These are phyloP conservation scores for Citrus maxima DNA, from an alignment of 345 rosid species.

Conservation along the genomic window DNA sequence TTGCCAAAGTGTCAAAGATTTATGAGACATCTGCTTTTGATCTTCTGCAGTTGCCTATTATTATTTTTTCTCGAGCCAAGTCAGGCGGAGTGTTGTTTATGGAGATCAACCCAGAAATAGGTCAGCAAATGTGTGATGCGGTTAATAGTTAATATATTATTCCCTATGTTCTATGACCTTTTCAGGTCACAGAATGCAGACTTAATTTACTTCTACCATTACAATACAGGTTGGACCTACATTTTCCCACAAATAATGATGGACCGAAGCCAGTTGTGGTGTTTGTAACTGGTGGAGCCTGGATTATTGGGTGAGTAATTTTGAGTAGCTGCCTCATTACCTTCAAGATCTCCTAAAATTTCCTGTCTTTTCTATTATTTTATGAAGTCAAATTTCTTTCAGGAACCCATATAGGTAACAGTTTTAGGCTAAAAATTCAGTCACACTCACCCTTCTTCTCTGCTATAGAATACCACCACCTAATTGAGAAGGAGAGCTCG, in stretches of 20 bases:
- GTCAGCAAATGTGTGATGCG: conserved; percentile 26
- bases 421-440: background rate
- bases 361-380: background rate
- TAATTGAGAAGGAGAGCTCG: background rate
- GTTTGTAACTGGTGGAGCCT: conserved; percentile 96
- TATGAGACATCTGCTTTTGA: background rate
- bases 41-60: conserved; percentile 73
- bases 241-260: conserved; percentile 60
- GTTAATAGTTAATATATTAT: background rate
- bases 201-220: conserved; percentile 2
- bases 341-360: background rate
- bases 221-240: conserved; percentile 71
- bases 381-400: background rate
- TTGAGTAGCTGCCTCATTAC: background rate
- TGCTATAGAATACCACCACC: background rate
- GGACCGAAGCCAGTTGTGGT: conserved; percentile 88
- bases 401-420: background rate
- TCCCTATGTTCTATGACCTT: background rate
- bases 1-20: background rate
- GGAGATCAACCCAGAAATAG: conserved; percentile 98
- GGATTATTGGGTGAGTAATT: conserved; percentile 89
- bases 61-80: conserved; percentile 80
- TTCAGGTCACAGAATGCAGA: background rate
- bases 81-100: conserved; percentile 72
- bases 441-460: background rate